A percentile compares a stretch with the other conserved stretches of the same genome.
Conservation (phyloP, 2,329 filamentous ascomycete species). For the Alternaria incomplexa region DNA sequence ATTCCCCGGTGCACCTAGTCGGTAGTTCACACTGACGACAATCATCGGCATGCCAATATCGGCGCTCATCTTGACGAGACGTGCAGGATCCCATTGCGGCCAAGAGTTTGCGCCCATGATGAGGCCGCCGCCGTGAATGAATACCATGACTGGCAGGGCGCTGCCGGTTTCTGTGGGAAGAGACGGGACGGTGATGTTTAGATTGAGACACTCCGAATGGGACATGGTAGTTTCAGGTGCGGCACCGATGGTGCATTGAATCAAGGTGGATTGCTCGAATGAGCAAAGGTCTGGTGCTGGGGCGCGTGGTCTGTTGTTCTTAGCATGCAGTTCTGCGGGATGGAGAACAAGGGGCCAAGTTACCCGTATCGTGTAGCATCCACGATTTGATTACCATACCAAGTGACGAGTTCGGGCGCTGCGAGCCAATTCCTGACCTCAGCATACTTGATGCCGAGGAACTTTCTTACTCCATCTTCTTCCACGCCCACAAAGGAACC, state of each 20-base stretch:
- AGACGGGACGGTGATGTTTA: slow-evolving; percentile 58
- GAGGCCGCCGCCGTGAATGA: slow-evolving; percentile 60
- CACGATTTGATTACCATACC: slow-evolving; percentile 19
- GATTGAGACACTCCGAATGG: slow-evolving; percentile 57
- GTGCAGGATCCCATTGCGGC: slow-evolving; percentile 57
- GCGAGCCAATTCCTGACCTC: slow-evolving; percentile 39
- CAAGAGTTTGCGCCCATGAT: slow-evolving; percentile 56
- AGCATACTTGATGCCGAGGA: slow-evolving; percentile 45
- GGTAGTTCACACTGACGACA: slow-evolving; percentile 42
- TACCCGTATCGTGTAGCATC: slow-evolving; percentile 43
- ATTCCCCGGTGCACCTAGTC: slow-evolving; percentile 27
- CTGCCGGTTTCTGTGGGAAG: slow-evolving; percentile 1
- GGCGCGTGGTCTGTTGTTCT: slow-evolving; percentile 17
- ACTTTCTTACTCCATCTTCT: slow-evolving; percentile 29
- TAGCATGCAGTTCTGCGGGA: neutral
- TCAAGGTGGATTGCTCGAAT: slow-evolving; percentile 26
- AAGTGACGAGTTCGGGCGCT: slow-evolving; percentile 29
- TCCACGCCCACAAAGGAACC: slow-evolving; percentile 17
- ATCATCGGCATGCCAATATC: slow-evolving; percentile 53
- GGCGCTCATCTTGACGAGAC: slow-evolving; percentile 52
- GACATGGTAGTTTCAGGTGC: slow-evolving; percentile 43
- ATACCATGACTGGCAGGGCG: slow-evolving; percentile 57
- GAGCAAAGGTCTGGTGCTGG: slow-evolving; percentile 22
- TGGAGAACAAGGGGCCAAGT: neutral
- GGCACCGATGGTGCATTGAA: slow-evolving; percentile 25